Evolutionary conservation across 495 filamentous ascomycete genomes (phyloP), one percentile per base, ranked within the genome.

Genomic region (Opeltia flavorubescens): DNA sequence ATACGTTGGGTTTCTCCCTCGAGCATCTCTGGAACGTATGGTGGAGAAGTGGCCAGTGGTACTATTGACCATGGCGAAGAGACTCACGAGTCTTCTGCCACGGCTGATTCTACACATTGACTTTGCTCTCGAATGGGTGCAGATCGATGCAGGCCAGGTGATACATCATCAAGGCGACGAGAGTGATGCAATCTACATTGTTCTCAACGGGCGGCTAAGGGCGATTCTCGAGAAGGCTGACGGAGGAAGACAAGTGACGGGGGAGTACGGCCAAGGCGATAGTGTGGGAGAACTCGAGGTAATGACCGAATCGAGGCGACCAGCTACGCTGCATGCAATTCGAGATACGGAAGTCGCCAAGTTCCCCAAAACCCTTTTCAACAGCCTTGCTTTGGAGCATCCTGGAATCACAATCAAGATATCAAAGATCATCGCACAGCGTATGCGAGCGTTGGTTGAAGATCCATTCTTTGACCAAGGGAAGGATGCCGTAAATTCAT

Each of bases 361-460:
- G 49, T 93, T 98, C 50, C 91, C 91, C 5, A 86, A 88, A 44
- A 94, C 86, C 1, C 68, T 98, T 1, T 98, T 98, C 72, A 98
- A 98, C 64, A 96, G 89, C 58, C 74, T 98, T 5, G 91, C 93
- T 0, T 80, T 89, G 55, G 93, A 96, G 60, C 93, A 98, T 58
- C 89, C 93, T 5, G 93, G 88, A 15, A 95, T 98, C 59, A 96
- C 91, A 0, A 96, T 98, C 51, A 94, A 95, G 63, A 94, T 98
- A 11, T 96, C 93, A 3, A 98, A 95, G 63, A 88, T 98, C 50
- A 95, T 98, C 57, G 91, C 91, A 0, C 85, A 89, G 31, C 77
- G 93, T 8, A 98, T 96, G 91, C 74, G 89, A 47, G 75, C 86
- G 24, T 55, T 95, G 51, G 75, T 94, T 4, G 87, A 96, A 51